Evolutionary conservation across 306 rosid genomes (phyloP).

Genomic region (Rosa lucieae): DNA sequence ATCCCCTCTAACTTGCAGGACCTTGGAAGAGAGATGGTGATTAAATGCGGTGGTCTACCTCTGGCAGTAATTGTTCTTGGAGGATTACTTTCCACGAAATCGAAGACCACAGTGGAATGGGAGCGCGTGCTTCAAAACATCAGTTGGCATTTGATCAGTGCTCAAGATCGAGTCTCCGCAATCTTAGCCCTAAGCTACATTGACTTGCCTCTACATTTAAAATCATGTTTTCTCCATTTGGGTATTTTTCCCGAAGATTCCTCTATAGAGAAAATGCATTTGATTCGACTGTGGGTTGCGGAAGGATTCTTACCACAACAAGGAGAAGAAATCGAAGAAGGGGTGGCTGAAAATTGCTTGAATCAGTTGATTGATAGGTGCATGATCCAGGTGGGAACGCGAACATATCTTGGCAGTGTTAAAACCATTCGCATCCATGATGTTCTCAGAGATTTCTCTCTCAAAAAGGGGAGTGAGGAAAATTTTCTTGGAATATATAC

Average conservation of each 20-base stretch:
- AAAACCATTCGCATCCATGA: constrained; percentile 4
- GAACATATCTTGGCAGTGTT: background rate
- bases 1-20: background rate
- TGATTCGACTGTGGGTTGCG: constrained; percentile 8
- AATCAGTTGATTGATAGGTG: constrained; percentile 2
- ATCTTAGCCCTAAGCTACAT: constrained; percentile 15
- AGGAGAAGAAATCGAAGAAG: background rate
- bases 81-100: background rate
- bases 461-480: background rate
- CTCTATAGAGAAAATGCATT: background rate
- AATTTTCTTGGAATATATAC: background rate
- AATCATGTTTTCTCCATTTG: constrained; percentile 19
- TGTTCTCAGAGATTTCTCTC: background rate
- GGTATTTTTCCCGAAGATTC: constrained; percentile 11
- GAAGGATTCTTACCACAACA: constrained; percentile 4
- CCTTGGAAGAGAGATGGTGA: background rate
- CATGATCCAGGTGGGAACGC: background rate
- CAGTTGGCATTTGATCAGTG: background rate
- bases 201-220: constrained; percentile 5
- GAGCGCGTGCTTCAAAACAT: background rate
- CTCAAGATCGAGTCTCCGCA: background rate
- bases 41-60: background rate
- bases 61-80: constrained; percentile 8
- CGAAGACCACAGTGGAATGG: background rate
- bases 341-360: background rate